Percentiles rank a stretch among this genome's conserved stretches.
Evolutionary conservation across 1,284 basidiomycete species (phyloP).

Genomic region (Tilletia setariae): DNA sequence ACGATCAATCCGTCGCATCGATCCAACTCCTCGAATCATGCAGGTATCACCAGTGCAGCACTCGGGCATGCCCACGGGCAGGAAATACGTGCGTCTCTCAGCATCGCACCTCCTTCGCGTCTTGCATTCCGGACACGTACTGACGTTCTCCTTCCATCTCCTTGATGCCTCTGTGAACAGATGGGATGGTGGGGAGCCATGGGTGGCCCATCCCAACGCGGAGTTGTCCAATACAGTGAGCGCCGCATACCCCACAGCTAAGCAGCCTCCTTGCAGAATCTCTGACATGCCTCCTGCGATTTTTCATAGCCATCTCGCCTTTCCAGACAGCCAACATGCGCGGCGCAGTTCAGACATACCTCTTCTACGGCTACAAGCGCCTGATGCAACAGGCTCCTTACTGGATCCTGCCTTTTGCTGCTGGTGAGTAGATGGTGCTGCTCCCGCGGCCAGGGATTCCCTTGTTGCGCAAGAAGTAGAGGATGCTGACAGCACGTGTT

Average conservation of each 20-base stretch:
- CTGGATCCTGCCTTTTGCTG: constrained; percentile 48
- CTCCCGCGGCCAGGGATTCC: not conserved
- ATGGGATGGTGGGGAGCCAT: constrained; percentile 55
- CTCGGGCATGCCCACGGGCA: constrained; percentile 48
- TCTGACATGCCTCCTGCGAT: not conserved
- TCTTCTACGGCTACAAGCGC: constrained; percentile 53
- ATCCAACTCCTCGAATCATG: constrained; percentile 20
- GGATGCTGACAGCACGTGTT: not conserved
- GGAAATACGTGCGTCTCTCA: constrained; percentile 39
- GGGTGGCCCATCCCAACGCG: constrained; percentile 49
- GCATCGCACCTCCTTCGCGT: not conserved
- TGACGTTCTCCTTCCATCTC: not conserved
- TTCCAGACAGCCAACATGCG: constrained; percentile 50
- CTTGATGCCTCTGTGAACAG: constrained; percentile 22
- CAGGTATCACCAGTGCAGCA: constrained; percentile 34
- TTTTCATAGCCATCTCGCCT: constrained; percentile 41
- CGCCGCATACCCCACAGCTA: too few relatives aligned
- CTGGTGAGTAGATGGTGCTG: constrained; percentile 30
- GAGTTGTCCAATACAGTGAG: constrained; percentile 47
- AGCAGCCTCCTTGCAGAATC: too few relatives aligned
- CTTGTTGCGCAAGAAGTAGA: too few relatives aligned
- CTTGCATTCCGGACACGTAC: not conserved
- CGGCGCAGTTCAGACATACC: constrained; percentile 46
- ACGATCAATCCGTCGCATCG: not conserved
- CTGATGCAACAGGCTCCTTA: constrained; percentile 50